Evolutionary conservation across 2,329 filamentous ascomycete genomes (phyloP), one percentile per base, ranked within the genome.

Genomic region (Keithomyces neogunnii): DNA sequence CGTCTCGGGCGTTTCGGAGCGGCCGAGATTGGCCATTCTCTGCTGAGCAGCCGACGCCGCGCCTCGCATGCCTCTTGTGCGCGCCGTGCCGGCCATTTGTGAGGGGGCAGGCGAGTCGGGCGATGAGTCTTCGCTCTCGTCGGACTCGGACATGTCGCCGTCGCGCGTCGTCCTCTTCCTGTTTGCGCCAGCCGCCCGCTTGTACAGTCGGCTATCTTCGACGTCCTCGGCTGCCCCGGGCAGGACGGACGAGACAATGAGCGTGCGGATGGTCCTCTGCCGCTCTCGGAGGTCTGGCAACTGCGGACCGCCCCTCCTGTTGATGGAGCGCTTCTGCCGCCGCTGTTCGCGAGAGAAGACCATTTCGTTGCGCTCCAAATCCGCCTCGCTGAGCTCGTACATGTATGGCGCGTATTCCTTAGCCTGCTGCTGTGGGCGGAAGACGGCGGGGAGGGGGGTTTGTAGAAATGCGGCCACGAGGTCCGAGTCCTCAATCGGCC

Each of bases 201-300:
- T 96, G 73, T 87, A 95, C 5, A 97, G 76, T 44, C 89, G 82
- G 62, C 88, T 95, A 44, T 93, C 88, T 55, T 96, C 91, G 45
- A 95, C 73, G 3, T 80, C 80, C 51, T 82, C 73, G 4, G 88
- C 92, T 4, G 89, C 89, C 29, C 92, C 93, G 13, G 93, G 93
- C 53, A 99, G 80, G 26, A 95, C 90, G 3, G 89, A 91, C 8
- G 92, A 96, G 1, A 99, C 89, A 49, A 97, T 81, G 58, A 96
- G 78, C 0, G 92, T 96, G 45, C 93, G 84, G 51, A 97, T 92
- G 1, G 93, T 97, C 48, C 92, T 83, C 69, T 93, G 92, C 50
- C 91, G 82, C 61, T 99, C 93, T 66, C 95, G 96, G 53, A 99
- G 82, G 70, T 99, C 93, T n/a, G 93, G 93, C 40, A 99, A 74